phyloP scores from a whole-genome alignment of 2,329 filamentous ascomycete genomes.

The Beauveria varroae region DNA sequence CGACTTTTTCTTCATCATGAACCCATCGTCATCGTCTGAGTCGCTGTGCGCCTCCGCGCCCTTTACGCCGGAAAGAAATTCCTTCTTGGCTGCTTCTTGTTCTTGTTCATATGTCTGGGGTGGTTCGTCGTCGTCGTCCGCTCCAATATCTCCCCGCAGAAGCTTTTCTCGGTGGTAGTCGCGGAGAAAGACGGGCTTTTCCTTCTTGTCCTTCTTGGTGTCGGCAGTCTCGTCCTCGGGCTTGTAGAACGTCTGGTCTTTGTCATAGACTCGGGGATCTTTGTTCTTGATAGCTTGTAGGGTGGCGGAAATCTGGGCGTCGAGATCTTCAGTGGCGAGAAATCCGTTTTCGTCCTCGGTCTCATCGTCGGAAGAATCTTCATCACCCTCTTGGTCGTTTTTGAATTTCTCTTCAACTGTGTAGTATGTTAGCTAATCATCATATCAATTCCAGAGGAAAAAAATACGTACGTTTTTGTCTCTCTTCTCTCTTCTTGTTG shows the following conservation, averaged over 20 bases:
- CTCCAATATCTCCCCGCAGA: conserved; percentile 61
- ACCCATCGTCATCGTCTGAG: conserved; percentile 52
- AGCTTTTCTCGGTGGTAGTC: conserved; percentile 92
- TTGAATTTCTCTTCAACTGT: conserved; percentile 83
- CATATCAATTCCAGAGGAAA: conserved; percentile 14
- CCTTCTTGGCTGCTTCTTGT: conserved; percentile 73
- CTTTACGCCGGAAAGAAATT: conserved; percentile 75
- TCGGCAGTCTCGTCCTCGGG: conserved; percentile 45
- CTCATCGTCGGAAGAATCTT: conserved; percentile 66
- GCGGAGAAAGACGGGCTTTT: conserved; percentile 76
- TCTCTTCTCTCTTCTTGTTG: conserved; percentile 94
- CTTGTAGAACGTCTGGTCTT: conserved; percentile 68
- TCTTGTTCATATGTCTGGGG: conserved; percentile 78
- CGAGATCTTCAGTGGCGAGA: conserved; percentile 75
- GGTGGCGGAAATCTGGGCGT: conserved; percentile 80
- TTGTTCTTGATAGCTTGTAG: conserved; percentile 82
- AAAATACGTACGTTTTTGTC: conserved; percentile 51
- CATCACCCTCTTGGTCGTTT: conserved; percentile 40
- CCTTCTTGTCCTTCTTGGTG: conserved; percentile 47
- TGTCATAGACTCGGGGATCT: conserved; percentile 86
- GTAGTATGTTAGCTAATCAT: conserved; percentile 11
- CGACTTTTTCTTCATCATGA: conserved; percentile 64
- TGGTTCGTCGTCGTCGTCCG: conserved; percentile 49
- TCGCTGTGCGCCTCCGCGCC: conserved; percentile 41
- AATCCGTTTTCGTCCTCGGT: conserved; percentile 88